Evolutionary conservation across 2,329 filamentous ascomycete genomes (phyloP).

Genomic region (Penicillium sp.): DNA sequence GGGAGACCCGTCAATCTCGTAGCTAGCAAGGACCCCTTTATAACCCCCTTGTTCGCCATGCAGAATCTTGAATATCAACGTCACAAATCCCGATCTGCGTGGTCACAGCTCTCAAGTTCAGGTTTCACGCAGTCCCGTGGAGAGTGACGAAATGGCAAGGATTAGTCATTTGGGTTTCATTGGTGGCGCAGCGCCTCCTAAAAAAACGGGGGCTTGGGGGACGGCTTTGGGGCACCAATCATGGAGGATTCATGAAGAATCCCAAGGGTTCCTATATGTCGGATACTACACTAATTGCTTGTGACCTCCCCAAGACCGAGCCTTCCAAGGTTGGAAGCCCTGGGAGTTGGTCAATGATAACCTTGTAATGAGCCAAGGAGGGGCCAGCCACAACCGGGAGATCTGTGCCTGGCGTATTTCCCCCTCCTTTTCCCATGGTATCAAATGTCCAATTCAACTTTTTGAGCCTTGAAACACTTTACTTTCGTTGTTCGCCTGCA

Average conservation of each 20-base stretch:
- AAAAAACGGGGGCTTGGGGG: neutral
- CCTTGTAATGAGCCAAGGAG: neutral
- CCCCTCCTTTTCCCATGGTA: neutral
- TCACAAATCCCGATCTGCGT: conserved; percentile 5
- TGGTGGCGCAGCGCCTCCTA: neutral
- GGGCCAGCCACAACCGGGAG: conserved; percentile 7
- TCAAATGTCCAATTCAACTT: neutral
- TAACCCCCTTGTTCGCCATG: conserved; percentile 2
- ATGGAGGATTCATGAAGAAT: neutral
- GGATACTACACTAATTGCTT: conserved; percentile 2
- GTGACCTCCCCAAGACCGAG: neutral
- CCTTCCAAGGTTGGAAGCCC: neutral
- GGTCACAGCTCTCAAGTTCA: neutral
- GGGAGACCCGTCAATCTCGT: neutral
- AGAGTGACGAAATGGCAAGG: conserved; percentile 7
- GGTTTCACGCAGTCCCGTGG: neutral
- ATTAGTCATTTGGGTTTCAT: conserved; percentile 6
- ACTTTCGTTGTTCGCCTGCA: neutral
- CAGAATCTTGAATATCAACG: conserved; percentile 5
- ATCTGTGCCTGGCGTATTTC: conserved; percentile 1
- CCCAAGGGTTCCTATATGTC: neutral
- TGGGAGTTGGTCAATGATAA: neutral
- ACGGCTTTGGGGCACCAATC: neutral
- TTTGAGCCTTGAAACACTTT: neutral
- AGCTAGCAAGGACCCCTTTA: neutral